Base-by-base conservation (phyloP, 345 rosid genomes). In the Populus euphratica region DNA sequence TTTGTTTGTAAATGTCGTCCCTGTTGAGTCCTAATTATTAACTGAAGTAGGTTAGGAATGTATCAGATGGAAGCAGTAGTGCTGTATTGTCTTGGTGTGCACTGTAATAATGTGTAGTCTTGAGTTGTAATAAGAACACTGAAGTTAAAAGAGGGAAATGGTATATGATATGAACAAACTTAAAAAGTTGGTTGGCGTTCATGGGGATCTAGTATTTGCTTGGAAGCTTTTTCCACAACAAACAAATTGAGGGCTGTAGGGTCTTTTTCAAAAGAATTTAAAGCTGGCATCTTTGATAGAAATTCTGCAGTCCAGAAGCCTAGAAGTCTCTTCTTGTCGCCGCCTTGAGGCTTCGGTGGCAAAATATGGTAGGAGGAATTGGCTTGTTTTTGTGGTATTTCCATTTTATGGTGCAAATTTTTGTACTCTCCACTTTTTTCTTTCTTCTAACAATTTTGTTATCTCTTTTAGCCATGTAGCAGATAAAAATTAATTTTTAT, bases 1-100 rank as follows among this genome's bases (percentile, higher is more conserved):
- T 76, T 72, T 54, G 38, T 68, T 10, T 77, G 81, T 73, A 80
- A 80, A 84, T 78, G 69, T 63, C 8, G 69, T 63, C 8, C 66
- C 27, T n/a, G 18, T 62, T 5, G 54, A 59, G 71, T 74, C 69
- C 16, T 29, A 21, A 18, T 43, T 18, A 52, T 47, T 70, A 31
- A 18, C 54, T 8, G 2, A 71, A 47, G 49, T 29, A 8, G 68
- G 29, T 29, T 47, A 50, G 74, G 21, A 43, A 11, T 74, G 80
- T 31, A 49, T 68, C 43, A 68, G 63, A 70, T 35, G 47, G 23
- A 54, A 47, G 73, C 69, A 35, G 77, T 63, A 38, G 62, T 66
- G 47, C 35, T n/a, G 35, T 49, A 64, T 74, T 7, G 62, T 39
- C 68, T 23, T 66, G 2, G 50, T 49, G 35, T 52, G 33, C 8